Conservation (phyloP, 2,329 filamentous ascomycete genomes). For the Aspergillus aculeatinus region DNA sequence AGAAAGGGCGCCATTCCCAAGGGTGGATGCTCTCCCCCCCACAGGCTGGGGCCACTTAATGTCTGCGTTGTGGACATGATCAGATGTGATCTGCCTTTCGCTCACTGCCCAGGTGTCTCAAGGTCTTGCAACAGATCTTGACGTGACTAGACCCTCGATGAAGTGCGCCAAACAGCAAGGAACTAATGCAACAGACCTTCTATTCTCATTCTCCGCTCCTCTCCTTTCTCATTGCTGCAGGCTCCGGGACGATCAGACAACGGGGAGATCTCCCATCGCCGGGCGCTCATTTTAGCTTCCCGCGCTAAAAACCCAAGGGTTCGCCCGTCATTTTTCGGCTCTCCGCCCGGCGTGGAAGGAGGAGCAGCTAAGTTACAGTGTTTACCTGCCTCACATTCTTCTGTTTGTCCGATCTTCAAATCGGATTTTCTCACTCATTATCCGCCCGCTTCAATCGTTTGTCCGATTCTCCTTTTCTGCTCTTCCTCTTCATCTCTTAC, state of each 20-base stretch:
- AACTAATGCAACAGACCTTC: not conserved
- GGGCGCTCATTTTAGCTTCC: constrained; percentile 8
- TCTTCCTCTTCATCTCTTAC: constrained; percentile 4
- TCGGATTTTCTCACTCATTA: constrained; percentile 3
- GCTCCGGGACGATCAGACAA: not conserved
- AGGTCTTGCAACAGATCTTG: no score
- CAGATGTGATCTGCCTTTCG: not conserved
- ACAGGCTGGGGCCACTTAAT: constrained; percentile 1
- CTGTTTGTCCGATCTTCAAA: constrained; percentile 8
- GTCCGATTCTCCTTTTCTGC: constrained; percentile 8
- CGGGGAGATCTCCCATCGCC: not conserved
- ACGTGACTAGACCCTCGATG: not conserved
- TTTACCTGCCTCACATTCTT: constrained; percentile 1
- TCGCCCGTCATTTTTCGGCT: constrained; percentile 10
- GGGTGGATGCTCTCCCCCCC: not conserved
- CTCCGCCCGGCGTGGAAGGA: constrained; percentile 10
- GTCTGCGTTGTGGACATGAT: constrained; percentile 1
- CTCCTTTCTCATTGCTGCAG: not conserved
- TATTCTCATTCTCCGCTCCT: not conserved
- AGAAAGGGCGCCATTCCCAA: constrained; percentile 6
- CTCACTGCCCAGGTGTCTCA: not conserved
- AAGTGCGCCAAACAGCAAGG: not conserved
- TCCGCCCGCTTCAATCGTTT: constrained; percentile 4
- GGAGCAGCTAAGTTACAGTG: constrained; percentile 9
- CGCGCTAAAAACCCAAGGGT: constrained; percentile 6